phyloP scores from a whole-genome alignment of 2,329 filamentous ascomycete species.

The Trichoderma cornu-damae region DNA sequence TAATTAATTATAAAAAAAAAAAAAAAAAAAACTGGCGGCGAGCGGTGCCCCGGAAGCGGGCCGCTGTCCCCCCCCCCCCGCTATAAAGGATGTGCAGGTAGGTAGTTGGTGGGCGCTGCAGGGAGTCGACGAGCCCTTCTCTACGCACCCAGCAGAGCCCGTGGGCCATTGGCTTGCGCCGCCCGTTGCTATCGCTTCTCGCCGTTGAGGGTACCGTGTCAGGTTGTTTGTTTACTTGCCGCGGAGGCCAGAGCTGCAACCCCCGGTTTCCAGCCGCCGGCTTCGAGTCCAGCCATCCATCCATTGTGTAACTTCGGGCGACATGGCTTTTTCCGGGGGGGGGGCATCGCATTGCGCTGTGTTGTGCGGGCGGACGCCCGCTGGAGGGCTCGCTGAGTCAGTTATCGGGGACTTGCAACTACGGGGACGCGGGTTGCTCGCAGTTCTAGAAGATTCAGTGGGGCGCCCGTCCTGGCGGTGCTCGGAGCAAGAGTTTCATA shows the following conservation, averaged over 20 bases:
- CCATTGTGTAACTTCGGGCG: neutral
- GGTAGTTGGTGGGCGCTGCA: too few species aligned
- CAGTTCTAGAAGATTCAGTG: slow-evolving; percentile 45
- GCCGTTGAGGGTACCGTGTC: too few species aligned
- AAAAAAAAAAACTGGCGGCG: too few species aligned
- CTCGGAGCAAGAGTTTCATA: too few species aligned
- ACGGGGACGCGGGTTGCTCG: slow-evolving; percentile 22
- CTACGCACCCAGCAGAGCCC: neutral
- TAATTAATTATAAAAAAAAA: too few species aligned
- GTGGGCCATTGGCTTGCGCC: neutral
- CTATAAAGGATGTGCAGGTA: neutral
- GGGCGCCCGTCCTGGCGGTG: slow-evolving; percentile 27
- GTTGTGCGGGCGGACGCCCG: too few species aligned
- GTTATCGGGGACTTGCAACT: slow-evolving; percentile 32
- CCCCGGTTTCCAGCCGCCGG: neutral
- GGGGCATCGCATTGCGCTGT: too few species aligned
- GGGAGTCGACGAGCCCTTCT: too few species aligned
- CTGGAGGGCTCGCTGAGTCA: neutral
- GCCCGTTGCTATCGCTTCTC: neutral
- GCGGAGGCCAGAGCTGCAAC: slow-evolving; percentile 9
- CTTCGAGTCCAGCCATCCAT: neutral
- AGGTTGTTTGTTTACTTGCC: slow-evolving; percentile 14
- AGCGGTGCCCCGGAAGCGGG: neutral
- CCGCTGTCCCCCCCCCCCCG: neutral
- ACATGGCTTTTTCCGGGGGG: neutral